Evolutionary conservation across 2,329 filamentous ascomycete species (phyloP).

Genomic region (Cladorrhinum sp.): DNA sequence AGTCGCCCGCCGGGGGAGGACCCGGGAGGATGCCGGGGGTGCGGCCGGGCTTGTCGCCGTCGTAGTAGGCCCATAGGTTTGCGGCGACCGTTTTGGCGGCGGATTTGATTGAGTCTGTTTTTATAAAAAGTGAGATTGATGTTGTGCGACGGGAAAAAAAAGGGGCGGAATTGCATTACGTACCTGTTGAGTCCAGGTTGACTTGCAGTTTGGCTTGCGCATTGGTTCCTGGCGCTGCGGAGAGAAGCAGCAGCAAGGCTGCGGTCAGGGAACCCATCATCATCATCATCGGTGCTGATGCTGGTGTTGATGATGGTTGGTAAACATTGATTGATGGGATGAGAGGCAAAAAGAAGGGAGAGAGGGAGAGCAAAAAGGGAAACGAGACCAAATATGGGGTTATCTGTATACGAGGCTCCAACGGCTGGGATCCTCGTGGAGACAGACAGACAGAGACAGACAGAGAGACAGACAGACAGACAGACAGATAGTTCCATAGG

Average conservation of each 20-base stretch:
- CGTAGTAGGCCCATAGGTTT: conserved; percentile 45
- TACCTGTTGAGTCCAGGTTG: conserved; percentile 21
- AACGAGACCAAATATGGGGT: too few relatives aligned
- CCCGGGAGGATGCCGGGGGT: conserved; percentile 47
- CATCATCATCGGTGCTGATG: neutral
- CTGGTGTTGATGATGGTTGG: too few relatives aligned
- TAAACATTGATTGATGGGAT: neutral
- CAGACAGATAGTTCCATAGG: too few relatives aligned
- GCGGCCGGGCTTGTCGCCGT: conserved; percentile 42
- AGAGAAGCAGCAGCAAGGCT: conserved; percentile 19
- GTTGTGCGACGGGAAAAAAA: neutral
- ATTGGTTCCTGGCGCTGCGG: conserved; percentile 1
- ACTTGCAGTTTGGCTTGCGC: conserved; percentile 20
- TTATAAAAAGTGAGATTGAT: neutral
- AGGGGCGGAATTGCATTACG: neutral
- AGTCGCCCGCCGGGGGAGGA: conserved; percentile 44
- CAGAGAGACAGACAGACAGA: too few relatives aligned
- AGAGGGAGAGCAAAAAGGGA: neutral
- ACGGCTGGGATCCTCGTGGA: too few relatives aligned
- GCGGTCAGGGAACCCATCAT: conserved; percentile 15
- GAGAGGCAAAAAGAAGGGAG: neutral
- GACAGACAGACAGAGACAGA: too few relatives aligned
- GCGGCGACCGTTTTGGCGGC: conserved; percentile 36
- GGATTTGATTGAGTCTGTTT: conserved; percentile 23
- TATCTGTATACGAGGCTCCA: neutral